phyloP scores from a whole-genome alignment of 345 rosid genomes.

The Salix arbutifolia region DNA sequence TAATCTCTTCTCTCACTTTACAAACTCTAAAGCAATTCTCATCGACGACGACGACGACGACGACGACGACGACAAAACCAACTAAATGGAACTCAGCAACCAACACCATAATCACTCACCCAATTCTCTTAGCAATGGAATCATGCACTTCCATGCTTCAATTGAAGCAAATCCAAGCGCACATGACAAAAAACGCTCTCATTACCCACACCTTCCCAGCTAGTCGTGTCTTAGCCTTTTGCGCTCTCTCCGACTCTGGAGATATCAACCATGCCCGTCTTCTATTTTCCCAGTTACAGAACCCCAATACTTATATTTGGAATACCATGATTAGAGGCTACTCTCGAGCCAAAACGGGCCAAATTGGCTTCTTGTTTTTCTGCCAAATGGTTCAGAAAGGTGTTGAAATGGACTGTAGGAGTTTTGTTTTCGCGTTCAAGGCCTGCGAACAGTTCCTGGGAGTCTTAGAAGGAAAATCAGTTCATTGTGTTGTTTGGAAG shows the following conservation, averaged over 20 bases:
- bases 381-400: conserved; percentile 22
- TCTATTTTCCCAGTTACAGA: conserved; percentile 26
- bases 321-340: conserved; percentile 45
- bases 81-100: conserved; percentile 39
- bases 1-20: too few species aligned
- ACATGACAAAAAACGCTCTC: conserved; percentile 35
- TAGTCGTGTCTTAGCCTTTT: conserved; percentile 43
- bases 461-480: too few species aligned
- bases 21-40: background rate
- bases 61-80: conserved; percentile 1
- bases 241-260: conserved; percentile 31
- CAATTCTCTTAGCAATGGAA: conserved; percentile 32
- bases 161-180: conserved; percentile 41
- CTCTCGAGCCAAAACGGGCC: conserved; percentile 15
- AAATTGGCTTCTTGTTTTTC: conserved; percentile 23
- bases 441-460: too few species aligned
- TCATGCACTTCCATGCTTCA: conserved; percentile 36
- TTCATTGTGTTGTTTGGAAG: too few species aligned
- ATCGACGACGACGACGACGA: background rate
- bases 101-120: conserved; percentile 29
- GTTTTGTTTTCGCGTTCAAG: too few species aligned
- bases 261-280: conserved; percentile 28
- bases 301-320: conserved; percentile 42
- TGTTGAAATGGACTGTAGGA: conserved; percentile 34
- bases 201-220: conserved; percentile 38